These are phyloP conservation scores for Zygosaccharomyces sapae DNA, from an alignment of 1,139 yeast species.

Conservation along the genomic window DNA sequence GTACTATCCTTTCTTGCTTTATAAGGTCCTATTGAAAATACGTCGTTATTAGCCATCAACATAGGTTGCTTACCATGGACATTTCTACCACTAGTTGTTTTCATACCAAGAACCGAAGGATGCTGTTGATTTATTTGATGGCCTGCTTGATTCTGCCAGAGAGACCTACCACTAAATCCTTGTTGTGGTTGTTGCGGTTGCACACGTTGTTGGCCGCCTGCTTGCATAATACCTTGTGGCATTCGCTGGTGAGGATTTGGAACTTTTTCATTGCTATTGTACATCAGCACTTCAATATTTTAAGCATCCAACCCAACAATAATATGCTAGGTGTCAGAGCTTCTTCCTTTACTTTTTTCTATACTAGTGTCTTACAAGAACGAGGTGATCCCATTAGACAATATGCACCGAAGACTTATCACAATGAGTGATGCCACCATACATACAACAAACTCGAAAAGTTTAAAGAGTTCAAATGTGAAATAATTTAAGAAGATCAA, in stretches of 20 bases:
- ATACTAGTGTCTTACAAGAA: background rate
- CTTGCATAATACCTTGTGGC: constrained; percentile 12
- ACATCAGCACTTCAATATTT: constrained; percentile 9
- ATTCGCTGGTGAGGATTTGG: constrained; percentile 15
- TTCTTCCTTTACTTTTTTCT: too few species aligned
- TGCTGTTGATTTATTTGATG: constrained; percentile 14
- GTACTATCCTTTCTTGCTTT: constrained; percentile 66
- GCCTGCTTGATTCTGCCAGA: constrained; percentile 19
- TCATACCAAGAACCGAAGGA: constrained; percentile 7
- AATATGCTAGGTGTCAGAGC: too few species aligned
- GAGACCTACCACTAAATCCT: constrained; percentile 13
- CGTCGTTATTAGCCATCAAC: constrained; percentile 64
- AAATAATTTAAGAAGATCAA: too few species aligned
- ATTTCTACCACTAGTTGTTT: constrained; percentile 13
- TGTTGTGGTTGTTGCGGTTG: constrained; percentile 15
- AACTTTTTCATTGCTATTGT: constrained; percentile 16
- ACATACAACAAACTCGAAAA: too few species aligned
- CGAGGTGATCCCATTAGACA: too few species aligned
- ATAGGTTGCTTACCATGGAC: constrained; percentile 38
- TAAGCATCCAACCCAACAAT: background rate
- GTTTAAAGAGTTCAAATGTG: too few species aligned
- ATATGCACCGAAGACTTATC: too few species aligned
- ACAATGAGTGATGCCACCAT: too few species aligned
- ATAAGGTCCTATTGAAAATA: constrained; percentile 69
- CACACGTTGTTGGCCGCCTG: constrained; percentile 14